These are phyloP conservation scores for Hordeum marinum DNA, from an alignment of 176 grass and related monocot species.

Conservation along the genomic window DNA sequence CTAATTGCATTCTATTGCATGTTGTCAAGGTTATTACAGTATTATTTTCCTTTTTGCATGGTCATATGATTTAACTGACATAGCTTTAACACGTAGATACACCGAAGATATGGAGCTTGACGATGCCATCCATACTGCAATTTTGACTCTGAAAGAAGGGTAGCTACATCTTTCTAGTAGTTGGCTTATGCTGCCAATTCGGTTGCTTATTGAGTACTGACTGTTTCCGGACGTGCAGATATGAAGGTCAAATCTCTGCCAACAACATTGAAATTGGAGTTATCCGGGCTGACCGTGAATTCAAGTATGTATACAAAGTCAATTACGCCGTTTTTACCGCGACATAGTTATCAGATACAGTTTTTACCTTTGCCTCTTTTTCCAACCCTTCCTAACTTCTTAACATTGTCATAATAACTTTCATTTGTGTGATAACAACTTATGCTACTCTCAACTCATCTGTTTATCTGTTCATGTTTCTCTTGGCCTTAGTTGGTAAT, in stretches of 20 bases:
- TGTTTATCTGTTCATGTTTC: not conserved
- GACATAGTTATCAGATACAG: not conserved
- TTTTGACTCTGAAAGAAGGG: constrained; percentile 99
- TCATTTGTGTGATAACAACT: not conserved
- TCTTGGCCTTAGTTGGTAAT: not conserved
- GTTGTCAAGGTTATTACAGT: not conserved
- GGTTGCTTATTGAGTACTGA: not conserved
- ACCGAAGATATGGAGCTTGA: constrained; percentile 99
- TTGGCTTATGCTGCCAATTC: not conserved
- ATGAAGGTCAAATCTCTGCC: constrained; percentile 90
- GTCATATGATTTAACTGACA: constrained; percentile 2
- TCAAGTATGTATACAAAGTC: constrained; percentile 50
- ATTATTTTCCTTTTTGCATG: not conserved
- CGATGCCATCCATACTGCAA: constrained; percentile 97
- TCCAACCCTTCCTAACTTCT: not conserved
- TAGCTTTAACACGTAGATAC: constrained; percentile 45
- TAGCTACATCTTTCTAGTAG: constrained; percentile 20
- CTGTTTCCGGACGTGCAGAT: constrained; percentile 46
- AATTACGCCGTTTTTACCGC: not conserved
- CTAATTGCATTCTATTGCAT: not conserved
- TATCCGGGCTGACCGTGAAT: constrained; percentile 75
- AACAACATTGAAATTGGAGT: constrained; percentile 99
- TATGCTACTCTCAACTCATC: not conserved
- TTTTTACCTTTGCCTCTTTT: not conserved
- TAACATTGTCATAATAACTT: not conserved